These are phyloP conservation scores for Phytophthora cactorum DNA, from an alignment of 352 stramenopile species.

Conservation along the genomic window DNA sequence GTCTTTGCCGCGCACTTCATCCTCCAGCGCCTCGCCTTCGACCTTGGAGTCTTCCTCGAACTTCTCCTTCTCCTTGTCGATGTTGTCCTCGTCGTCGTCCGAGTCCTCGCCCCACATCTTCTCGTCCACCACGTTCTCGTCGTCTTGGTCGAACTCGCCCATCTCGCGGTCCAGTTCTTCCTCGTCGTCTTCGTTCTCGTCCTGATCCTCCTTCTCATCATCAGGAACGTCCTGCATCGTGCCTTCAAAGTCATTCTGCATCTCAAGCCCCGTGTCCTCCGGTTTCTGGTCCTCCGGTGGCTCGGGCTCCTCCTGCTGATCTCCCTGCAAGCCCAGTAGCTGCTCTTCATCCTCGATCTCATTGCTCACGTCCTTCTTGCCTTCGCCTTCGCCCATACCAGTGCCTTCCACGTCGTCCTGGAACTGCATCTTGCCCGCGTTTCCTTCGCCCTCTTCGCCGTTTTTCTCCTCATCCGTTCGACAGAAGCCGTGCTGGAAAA, in stretches of 20 bases:
- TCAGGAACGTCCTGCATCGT: constrained; percentile 98
- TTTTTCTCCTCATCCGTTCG: constrained; percentile 88
- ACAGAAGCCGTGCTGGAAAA: constrained; percentile 97
- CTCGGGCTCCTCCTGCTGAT: constrained; percentile 88
- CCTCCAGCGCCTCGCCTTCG: constrained; percentile 78
- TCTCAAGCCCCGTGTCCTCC: constrained; percentile 98
- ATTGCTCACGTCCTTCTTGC: constrained; percentile 99
- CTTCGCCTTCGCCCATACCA: constrained; percentile 99
- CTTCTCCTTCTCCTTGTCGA: constrained; percentile 97
- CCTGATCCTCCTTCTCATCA: constrained; percentile 88
- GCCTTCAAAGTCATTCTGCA: constrained; percentile 99
- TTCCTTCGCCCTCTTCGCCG: constrained; percentile 89
- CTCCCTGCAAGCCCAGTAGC: constrained; percentile 97
- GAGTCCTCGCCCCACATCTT: constrained; percentile 98
- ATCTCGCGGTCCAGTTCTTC: constrained; percentile 99
- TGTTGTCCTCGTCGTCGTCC: constrained; percentile 92
- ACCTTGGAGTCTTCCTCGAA: constrained; percentile 90
- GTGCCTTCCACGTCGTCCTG: constrained; percentile 99
- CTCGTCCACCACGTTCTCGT: constrained; percentile 99
- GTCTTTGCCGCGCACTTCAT: constrained; percentile 91
- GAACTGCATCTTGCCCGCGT: constrained; percentile 94
- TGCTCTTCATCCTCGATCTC: constrained; percentile 99
- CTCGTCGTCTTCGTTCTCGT: constrained; percentile 87
- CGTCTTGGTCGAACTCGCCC: constrained; percentile 95
- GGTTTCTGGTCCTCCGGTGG: constrained; percentile 87